A percentile compares a stretch with the other conserved stretches of the same genome.
Conservation (phyloP, 2,329 filamentous ascomycete species). For the Colletotrichum somersetense region DNA sequence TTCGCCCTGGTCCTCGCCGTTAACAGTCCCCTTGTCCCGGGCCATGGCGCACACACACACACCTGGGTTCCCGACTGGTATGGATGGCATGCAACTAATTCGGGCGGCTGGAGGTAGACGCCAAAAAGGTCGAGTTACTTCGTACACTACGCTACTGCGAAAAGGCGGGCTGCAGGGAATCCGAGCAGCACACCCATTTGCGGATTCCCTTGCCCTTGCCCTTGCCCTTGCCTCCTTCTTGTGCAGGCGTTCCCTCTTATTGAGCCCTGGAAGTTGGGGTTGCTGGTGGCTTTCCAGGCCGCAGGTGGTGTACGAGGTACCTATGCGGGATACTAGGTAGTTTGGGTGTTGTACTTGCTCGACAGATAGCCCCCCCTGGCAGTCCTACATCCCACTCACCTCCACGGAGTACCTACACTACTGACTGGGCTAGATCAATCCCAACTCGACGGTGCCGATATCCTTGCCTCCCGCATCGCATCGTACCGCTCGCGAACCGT, state of each 20-base stretch:
- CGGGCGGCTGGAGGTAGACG: not conserved
- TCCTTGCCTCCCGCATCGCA: slow-evolving; percentile 42
- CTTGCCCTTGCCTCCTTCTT: not conserved
- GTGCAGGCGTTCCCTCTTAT: slow-evolving; percentile 7
- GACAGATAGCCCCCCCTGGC: not conserved
- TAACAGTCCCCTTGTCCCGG: slow-evolving; percentile 1
- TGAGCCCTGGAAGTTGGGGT: slow-evolving; percentile 1
- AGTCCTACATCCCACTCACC: slow-evolving; percentile 1
- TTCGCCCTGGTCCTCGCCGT: slow-evolving; percentile 10
- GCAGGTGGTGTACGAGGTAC: not conserved
- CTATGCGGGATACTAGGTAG: too few species aligned
- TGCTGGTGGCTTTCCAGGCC: slow-evolving; percentile 4
- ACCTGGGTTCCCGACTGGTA: slow-evolving; percentile 32
- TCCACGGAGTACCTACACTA: not conserved
- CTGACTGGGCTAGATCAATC: slow-evolving; percentile 3
- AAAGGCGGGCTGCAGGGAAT: slow-evolving; percentile 1
- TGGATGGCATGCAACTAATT: too few species aligned
- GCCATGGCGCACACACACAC: not conserved
- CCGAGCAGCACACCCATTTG: slow-evolving; percentile 17
- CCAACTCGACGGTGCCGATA: slow-evolving; percentile 36
- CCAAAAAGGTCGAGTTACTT: not conserved
- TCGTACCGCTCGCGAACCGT: slow-evolving; percentile 36
- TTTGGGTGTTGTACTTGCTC: not conserved
- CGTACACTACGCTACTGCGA: not conserved
- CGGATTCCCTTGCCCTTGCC: slow-evolving; percentile 10